phyloP scores from a whole-genome alignment of 1,284 basidiomycete species.

The Malassezia japonica region DNA sequence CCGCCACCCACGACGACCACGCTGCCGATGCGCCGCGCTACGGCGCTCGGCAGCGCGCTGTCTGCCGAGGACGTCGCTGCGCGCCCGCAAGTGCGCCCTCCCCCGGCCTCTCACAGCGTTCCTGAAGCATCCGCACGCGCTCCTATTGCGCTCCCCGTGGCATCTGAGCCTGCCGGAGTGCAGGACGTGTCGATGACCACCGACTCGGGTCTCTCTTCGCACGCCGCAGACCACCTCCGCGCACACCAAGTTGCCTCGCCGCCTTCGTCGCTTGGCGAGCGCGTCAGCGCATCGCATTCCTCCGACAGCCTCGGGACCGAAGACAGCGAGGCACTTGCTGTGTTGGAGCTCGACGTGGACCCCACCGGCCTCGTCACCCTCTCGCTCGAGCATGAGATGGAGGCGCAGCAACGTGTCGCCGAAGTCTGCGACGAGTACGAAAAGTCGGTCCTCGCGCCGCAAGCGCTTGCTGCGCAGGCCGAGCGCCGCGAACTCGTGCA shows the following conservation, averaged over 20 bases:
- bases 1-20: neutral
- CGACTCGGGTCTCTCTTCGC: neutral
- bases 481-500: conserved; percentile 29
- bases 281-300: neutral
- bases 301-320: conserved; percentile 6
- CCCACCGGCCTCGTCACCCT: conserved; percentile 40
- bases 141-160: neutral
- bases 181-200: conserved; percentile 12
- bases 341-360: conserved; percentile 35
- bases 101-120: too few relatives aligned
- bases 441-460: conserved; percentile 29
- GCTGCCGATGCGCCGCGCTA: neutral
- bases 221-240: neutral
- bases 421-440: conserved; percentile 34
- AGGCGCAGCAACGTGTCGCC: conserved; percentile 34
- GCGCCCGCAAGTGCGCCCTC: too few relatives aligned
- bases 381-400: conserved; percentile 36
- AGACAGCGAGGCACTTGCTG: conserved; percentile 12
- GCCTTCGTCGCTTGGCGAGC: conserved; percentile 1
- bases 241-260: neutral
- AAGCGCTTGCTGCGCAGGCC: conserved; percentile 27
- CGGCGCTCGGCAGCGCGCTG: too few relatives aligned
- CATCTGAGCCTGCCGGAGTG: neutral
- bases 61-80: too few relatives aligned
- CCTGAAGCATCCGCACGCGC: too few relatives aligned